Conservation (phyloP, 805 yeast species). For the Clavispora fructus region DNA sequence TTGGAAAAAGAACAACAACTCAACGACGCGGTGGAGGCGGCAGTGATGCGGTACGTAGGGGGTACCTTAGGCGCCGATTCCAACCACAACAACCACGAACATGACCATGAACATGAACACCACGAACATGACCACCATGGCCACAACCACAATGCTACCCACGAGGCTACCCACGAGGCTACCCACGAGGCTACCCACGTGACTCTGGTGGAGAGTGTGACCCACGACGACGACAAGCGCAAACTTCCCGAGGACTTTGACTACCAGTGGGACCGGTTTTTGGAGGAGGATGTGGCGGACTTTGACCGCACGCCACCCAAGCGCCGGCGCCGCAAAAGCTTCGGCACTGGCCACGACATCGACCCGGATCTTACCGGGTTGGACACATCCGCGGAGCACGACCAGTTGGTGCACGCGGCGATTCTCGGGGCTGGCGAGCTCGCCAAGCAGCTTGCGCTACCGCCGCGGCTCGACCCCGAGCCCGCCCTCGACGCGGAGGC, state of each 20-base stretch:
- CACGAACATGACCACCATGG: conserved; percentile 6
- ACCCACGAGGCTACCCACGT: not conserved
- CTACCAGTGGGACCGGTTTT: conserved; percentile 44
- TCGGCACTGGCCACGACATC: conserved; percentile 16
- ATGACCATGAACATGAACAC: not conserved
- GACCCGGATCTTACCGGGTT: conserved; percentile 37
- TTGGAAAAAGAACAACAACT: conserved; percentile 30
- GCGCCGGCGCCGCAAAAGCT: conserved; percentile 6
- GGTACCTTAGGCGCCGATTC: conserved; percentile 42
- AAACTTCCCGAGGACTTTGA: conserved; percentile 32
- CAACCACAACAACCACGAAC: not conserved
- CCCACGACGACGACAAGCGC: conserved; percentile 4
- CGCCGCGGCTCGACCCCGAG: conserved; percentile 1
- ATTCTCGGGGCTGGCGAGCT: conserved; percentile 63
- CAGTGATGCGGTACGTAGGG: conserved; percentile 69
- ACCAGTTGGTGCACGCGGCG: conserved; percentile 64
- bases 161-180: not conserved
- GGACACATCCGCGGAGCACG: conserved; percentile 45
- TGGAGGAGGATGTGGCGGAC: conserved; percentile 20
- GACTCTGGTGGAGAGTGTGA: too few relatives aligned
- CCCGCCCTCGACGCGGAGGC: not conserved
- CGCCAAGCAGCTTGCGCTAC: conserved; percentile 38
- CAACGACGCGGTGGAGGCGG: conserved; percentile 66
- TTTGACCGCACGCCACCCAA: conserved; percentile 13
- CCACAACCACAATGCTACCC: not conserved